Conservation (phyloP, 371 early-diverging fungal species). For the Rhizopus arrhizus region DNA sequence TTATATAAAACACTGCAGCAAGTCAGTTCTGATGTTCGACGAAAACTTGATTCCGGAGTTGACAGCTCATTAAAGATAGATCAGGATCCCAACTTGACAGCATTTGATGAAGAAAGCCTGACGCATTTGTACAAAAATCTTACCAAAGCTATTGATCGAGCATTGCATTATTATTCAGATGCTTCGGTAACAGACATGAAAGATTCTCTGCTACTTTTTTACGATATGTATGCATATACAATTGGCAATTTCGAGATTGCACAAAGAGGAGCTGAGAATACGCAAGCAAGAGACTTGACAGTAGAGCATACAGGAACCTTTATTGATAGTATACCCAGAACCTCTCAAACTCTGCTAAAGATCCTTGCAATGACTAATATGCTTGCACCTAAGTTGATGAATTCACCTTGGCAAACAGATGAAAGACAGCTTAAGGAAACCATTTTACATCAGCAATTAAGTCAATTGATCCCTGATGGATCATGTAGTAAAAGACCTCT, state of each 20-base stretch:
- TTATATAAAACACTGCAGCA: slow-evolving; percentile 20
- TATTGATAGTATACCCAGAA: slow-evolving; percentile 62
- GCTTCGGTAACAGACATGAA: slow-evolving; percentile 4
- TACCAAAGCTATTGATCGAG: slow-evolving; percentile 23
- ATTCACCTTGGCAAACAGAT: slow-evolving; percentile 32
- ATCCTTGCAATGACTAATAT: slow-evolving; percentile 61
- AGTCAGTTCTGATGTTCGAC: slow-evolving; percentile 6
- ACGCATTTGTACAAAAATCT: slow-evolving; percentile 35
- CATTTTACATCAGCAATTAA: slow-evolving; percentile 17
- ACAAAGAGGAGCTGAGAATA: slow-evolving; percentile 55
- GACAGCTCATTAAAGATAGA: neutral
- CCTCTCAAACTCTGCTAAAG: slow-evolving; percentile 61
- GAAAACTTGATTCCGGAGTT: neutral
- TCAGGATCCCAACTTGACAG: slow-evolving; percentile 25
- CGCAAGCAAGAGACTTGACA: slow-evolving; percentile 37
- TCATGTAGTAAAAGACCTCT: slow-evolving; percentile 44
- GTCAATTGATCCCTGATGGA: slow-evolving; percentile 21
- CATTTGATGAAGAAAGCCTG: slow-evolving; percentile 27
- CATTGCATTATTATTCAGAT: neutral
- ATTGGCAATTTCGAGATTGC: slow-evolving; percentile 70
- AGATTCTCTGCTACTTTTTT: slow-evolving; percentile 31
- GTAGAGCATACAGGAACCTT: slow-evolving; percentile 58
- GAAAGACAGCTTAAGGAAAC: slow-evolving; percentile 23
- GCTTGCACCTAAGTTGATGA: slow-evolving; percentile 37
- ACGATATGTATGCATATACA: slow-evolving; percentile 62